These are phyloP conservation scores for Rhizomucor miehei DNA, from an alignment of 371 early-diverging fungal genomes.

Conservation along the genomic window DNA sequence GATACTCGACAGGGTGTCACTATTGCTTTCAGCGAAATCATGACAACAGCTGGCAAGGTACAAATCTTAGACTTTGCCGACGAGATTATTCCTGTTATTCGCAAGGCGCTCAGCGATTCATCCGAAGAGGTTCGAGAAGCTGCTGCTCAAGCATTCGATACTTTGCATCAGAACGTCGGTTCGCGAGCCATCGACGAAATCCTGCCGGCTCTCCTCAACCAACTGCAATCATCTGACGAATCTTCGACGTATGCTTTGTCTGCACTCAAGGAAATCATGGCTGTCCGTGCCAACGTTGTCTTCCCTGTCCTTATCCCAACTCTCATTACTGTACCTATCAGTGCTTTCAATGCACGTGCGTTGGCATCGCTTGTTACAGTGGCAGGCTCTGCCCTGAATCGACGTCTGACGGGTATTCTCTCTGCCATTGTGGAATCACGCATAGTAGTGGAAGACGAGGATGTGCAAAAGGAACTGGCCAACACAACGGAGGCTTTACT, in stretches of 20 bases:
- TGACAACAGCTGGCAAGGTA: constrained; percentile 79
- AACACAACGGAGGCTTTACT: constrained; percentile 68
- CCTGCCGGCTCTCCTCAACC: constrained; percentile 82
- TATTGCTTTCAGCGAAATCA: constrained; percentile 89
- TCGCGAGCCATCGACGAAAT: constrained; percentile 90
- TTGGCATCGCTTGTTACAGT: constrained; percentile 88
- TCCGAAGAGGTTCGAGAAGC: constrained; percentile 88
- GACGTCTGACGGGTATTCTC: constrained; percentile 76
- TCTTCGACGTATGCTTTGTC: constrained; percentile 77
- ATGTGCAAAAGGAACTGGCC: constrained; percentile 64
- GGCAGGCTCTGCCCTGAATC: constrained; percentile 83
- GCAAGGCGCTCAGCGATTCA: constrained; percentile 77
- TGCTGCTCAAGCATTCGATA: constrained; percentile 94
- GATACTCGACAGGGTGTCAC: constrained; percentile 89
- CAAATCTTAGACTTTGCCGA: constrained; percentile 83
- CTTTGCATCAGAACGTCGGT: constrained; percentile 87
- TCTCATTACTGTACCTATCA: constrained; percentile 84
- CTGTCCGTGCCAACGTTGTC: constrained; percentile 90
- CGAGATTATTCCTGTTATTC: constrained; percentile 76
- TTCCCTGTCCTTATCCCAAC: constrained; percentile 96
- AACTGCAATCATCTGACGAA: constrained; percentile 68
- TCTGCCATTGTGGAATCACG: constrained; percentile 77
- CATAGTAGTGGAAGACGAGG: constrained; percentile 55
- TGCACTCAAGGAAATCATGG: constrained; percentile 95
- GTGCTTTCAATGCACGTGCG: constrained; percentile 89